These are phyloP conservation scores for Nicotiana obtusifolia DNA, from an alignment of 257 asterid species.

Conservation along the genomic window DNA sequence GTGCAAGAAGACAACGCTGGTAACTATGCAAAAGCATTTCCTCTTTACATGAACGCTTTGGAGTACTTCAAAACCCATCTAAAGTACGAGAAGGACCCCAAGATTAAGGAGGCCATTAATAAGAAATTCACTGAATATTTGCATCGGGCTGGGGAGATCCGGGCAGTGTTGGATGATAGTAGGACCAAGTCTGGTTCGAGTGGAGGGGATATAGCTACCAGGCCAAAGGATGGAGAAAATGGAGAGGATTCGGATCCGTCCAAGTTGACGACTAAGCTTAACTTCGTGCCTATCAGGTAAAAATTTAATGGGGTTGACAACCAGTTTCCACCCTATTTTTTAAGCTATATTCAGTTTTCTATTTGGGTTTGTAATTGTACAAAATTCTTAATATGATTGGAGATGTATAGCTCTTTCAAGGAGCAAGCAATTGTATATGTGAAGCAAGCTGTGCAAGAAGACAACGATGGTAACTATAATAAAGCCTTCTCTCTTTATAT, in stretches of 20 bases:
- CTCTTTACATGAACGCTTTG: conserved; percentile 86
- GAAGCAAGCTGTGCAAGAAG: conserved; percentile 84
- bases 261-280: conserved; percentile 76
- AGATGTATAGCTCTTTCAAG: conserved; percentile 91
- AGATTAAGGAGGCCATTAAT: conserved; percentile 91
- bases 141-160: conserved; percentile 97
- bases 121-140: conserved; percentile 88
- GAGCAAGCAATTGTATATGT: conserved; percentile 96
- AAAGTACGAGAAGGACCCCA: conserved; percentile 93
- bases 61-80: conserved; percentile 92
- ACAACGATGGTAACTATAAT: conserved; percentile 85
- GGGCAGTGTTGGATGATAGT: conserved; percentile 81
- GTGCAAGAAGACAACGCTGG: conserved; percentile 90
- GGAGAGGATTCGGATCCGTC: conserved; percentile 88
- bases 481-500: conserved; percentile 85
- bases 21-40: conserved; percentile 92
- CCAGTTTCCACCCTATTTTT: too few relatives aligned
- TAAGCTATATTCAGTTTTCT: background rate
- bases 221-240: conserved; percentile 71
- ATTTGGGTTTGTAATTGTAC: background rate
- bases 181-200: conserved; percentile 75
- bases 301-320: conserved; percentile 44
- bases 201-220: conserved; percentile 74
- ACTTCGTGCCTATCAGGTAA: conserved; percentile 81
- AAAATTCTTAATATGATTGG: background rate